Percentiles rank a stretch among this genome's conserved stretches.
These are phyloP conservation scores for Lolium multiflorum DNA, from an alignment of 176 grass and related monocot genomes.

Conservation along the genomic window DNA sequence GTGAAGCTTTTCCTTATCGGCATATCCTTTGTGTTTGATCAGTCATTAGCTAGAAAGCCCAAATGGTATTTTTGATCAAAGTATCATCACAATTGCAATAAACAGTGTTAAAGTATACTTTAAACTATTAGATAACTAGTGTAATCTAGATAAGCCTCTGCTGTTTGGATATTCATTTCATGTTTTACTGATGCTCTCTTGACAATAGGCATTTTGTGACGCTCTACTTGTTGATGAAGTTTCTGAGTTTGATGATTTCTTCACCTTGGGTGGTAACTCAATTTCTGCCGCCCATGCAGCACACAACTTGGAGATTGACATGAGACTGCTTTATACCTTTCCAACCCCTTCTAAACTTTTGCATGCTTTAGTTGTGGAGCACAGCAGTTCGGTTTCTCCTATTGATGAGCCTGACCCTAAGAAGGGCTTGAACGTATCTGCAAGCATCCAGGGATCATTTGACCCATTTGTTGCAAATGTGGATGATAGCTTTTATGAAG, in stretches of 20 bases:
- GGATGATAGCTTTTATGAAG: slow-evolving; percentile 15
- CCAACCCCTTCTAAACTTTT: slow-evolving; percentile 73
- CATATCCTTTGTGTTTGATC: too few species aligned
- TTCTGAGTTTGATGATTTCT: slow-evolving; percentile 88
- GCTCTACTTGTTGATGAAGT: slow-evolving; percentile 68
- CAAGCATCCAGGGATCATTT: slow-evolving; percentile 15
- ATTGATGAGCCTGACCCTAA: slow-evolving; percentile 26
- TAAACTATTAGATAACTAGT: too few species aligned
- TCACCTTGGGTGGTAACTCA: slow-evolving; percentile 80
- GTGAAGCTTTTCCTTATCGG: too few species aligned
- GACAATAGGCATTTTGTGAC: slow-evolving; percentile 74
- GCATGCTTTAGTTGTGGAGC: slow-evolving; percentile 51
- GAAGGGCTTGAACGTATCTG: slow-evolving; percentile 45
- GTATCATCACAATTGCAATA: too few species aligned
- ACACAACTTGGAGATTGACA: slow-evolving; percentile 80
- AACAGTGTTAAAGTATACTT: too few species aligned
- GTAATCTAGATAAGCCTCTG: too few species aligned
- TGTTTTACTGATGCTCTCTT: slow-evolving; percentile 28
- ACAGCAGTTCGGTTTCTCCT: slow-evolving; percentile 19
- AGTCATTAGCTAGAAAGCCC: too few species aligned
- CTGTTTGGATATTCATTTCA: slow-evolving; percentile 29
- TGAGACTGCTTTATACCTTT: slow-evolving; percentile 79
- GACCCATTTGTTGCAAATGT: neutral
- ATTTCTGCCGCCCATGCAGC: slow-evolving; percentile 81
- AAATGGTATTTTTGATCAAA: too few species aligned